Percentiles rank a stretch among this genome's conserved stretches.
These are phyloP conservation scores for Penicillium oxalicum DNA, from an alignment of 2,329 filamentous ascomycete genomes.

Conservation along the genomic window DNA sequence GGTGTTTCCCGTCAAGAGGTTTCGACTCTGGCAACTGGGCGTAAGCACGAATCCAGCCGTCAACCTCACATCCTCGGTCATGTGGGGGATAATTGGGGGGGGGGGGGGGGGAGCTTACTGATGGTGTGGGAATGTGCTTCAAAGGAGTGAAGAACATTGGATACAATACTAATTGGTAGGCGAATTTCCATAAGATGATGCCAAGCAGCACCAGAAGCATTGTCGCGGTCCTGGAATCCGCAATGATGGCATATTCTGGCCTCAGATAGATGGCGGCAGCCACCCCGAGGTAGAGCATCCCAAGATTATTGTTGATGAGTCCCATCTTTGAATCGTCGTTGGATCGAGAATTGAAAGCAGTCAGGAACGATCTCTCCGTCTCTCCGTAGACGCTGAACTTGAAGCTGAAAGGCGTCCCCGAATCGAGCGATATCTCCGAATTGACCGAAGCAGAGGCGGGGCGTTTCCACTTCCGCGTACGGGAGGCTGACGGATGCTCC, in stretches of 20 bases:
- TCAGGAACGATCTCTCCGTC: not conserved
- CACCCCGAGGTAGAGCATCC: constrained; percentile 15
- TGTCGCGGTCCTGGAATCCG: constrained; percentile 23
- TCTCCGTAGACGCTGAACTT: too few relatives aligned
- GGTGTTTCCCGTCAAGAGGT: constrained; percentile 45
- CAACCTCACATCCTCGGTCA: too few relatives aligned
- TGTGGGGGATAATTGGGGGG: not conserved
- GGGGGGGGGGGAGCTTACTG: constrained; percentile 31
- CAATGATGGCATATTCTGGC: constrained; percentile 26
- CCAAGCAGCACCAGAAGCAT: constrained; percentile 17
- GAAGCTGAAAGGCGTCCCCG: too few relatives aligned
- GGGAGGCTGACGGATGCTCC: too few relatives aligned
- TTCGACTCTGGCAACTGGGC: constrained; percentile 27
- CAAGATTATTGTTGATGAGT: constrained; percentile 7
- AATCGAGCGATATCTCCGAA: too few relatives aligned
- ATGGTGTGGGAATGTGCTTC: constrained; percentile 50
- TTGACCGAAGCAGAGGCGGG: too few relatives aligned
- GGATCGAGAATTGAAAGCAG: too few relatives aligned
- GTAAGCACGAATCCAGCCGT: not conserved
- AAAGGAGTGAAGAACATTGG: constrained; percentile 55
- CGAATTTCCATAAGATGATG: constrained; percentile 17
- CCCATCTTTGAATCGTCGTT: constrained; percentile 7
- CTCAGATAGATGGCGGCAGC: constrained; percentile 15
- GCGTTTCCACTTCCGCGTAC: too few relatives aligned
- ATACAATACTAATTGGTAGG: constrained; percentile 47